These are phyloP conservation scores for Cercis canadensis DNA, from an alignment of 306 rosid genomes.

Conservation along the genomic window DNA sequence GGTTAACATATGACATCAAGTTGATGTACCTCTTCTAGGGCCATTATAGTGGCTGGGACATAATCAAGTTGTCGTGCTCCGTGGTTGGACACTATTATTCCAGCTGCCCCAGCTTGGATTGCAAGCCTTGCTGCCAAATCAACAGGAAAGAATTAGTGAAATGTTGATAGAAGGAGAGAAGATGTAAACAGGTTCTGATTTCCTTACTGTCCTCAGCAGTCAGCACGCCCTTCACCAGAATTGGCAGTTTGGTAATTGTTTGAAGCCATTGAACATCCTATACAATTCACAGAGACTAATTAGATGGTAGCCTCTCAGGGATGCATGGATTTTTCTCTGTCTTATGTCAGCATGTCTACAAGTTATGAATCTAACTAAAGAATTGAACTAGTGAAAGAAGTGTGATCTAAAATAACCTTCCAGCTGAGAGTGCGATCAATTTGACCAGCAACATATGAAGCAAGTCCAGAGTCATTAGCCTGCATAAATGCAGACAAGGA, in stretches of 20 bases:
- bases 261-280: slow-evolving; percentile 99
- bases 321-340: too few relatives aligned
- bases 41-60: slow-evolving; percentile 86
- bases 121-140: slow-evolving; percentile 80
- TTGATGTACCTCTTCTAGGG: slow-evolving; percentile 83
- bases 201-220: slow-evolving; percentile 93
- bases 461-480: slow-evolving; percentile 90
- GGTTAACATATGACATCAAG: not conserved
- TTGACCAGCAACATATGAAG: slow-evolving; percentile 92
- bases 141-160: not conserved
- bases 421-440: slow-evolving; percentile 87
- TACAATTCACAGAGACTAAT: slow-evolving; percentile 6
- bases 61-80: slow-evolving; percentile 98
- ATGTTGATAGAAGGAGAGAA: slow-evolving; percentile 5
- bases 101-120: slow-evolving; percentile 83
- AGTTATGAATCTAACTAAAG: slow-evolving; percentile 24
- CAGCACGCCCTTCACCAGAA: slow-evolving; percentile 93
- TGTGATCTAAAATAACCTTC: slow-evolving; percentile 54
- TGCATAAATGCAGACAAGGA: slow-evolving; percentile 38
- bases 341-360: slow-evolving; percentile 19
- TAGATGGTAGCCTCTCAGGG: not conserved
- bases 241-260: slow-evolving; percentile 84
- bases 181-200: slow-evolving; percentile 10
- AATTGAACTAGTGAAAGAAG: not conserved
- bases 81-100: slow-evolving; percentile 92